Base-by-base conservation (phyloP, 2,329 filamentous ascomycete species). In the Hypoxylon sp. region DNA sequence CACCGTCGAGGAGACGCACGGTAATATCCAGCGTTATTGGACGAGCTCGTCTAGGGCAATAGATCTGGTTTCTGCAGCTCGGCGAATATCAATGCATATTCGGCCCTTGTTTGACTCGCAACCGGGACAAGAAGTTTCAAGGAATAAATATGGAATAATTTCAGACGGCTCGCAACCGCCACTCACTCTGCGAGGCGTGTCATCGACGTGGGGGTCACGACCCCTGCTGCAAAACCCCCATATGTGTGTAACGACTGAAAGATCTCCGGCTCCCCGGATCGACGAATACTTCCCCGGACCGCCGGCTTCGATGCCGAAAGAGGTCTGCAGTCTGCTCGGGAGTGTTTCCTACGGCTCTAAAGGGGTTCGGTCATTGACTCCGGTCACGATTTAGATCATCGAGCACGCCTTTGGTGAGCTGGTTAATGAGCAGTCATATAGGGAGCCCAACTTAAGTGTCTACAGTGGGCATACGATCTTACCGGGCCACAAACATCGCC, bases 251-350 rank as follows among this genome's bases (percentile, higher is more conserved):
- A 58, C 53, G 39, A 46, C 26, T 50, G 22, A 39, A 20, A 53
- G 39, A 39, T 63, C 47, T 59, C 47, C 54, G 54, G 34, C 41
- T 65, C 50, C 47, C 55, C 59, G 48, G 52, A 59, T 62, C 54
- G 19, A 62, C 43, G 4, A 34, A 53, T 37, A 46, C 10, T 53
- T 58, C 50, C 41, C 47, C 67, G 64, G 67, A 44, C 59, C 48
- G 57, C 59, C 67, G 67, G 64, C 58, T 69, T 56, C 39, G 20
- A 51, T 61, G 54, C 67, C 64, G 59, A 63, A 57, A 48, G 22
- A 50, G 22, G n/a, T 20, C 51, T 37, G 43, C 19, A 37, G 54
- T 44, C 32, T 46, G 50, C 22, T 26, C 24, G 49, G 37, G 51
- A 62, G 48, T 48, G 13, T 22, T 4, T 54, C 2, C 11, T 5